phyloP scores from a whole-genome alignment of 1,139 yeast genomes.

The Candida neerlandica region DNA sequence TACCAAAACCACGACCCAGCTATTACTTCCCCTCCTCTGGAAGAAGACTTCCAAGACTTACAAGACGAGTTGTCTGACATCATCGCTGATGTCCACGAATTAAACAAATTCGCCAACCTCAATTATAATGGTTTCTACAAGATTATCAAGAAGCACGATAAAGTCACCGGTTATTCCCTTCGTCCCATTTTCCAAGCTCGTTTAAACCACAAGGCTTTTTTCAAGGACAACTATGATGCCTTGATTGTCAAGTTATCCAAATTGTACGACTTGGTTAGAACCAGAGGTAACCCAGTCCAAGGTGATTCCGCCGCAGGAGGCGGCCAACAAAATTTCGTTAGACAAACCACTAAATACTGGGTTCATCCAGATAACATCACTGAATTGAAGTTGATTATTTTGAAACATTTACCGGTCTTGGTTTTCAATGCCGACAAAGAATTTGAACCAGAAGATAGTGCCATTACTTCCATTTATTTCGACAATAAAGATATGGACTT shows the following conservation, averaged over 20 bases:
- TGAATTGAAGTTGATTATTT: constrained; percentile 87
- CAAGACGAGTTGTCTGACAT: constrained; percentile 92
- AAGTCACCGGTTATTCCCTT: constrained; percentile 77
- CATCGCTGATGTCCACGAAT: constrained; percentile 95
- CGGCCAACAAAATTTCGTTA: constrained; percentile 92
- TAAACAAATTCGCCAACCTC: constrained; percentile 88
- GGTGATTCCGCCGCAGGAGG: constrained; percentile 98
- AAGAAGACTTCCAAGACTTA: constrained; percentile 85
- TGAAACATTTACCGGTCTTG: constrained; percentile 93
- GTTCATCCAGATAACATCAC: constrained; percentile 98
- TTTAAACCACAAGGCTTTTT: constrained; percentile 90
- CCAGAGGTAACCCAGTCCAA: constrained; percentile 90
- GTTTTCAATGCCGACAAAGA: constrained; percentile 97
- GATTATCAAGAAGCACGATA: constrained; percentile 94
- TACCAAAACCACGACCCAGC: constrained; percentile 24
- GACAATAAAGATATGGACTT: constrained; percentile 88
- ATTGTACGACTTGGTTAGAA: constrained; percentile 88
- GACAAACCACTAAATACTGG: constrained; percentile 99
- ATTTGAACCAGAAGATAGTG: constrained; percentile 90
- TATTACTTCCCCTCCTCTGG: constrained; percentile 46
- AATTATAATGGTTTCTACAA: constrained; percentile 97
- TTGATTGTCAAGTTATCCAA: constrained; percentile 87
- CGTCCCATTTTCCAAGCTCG: constrained; percentile 93
- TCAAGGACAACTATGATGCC: constrained; percentile 89
- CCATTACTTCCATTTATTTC: constrained; percentile 93